Evolutionary conservation across 2,329 filamentous ascomycete genomes (phyloP).

Genomic region (Biscogniauxia mediterranea): DNA sequence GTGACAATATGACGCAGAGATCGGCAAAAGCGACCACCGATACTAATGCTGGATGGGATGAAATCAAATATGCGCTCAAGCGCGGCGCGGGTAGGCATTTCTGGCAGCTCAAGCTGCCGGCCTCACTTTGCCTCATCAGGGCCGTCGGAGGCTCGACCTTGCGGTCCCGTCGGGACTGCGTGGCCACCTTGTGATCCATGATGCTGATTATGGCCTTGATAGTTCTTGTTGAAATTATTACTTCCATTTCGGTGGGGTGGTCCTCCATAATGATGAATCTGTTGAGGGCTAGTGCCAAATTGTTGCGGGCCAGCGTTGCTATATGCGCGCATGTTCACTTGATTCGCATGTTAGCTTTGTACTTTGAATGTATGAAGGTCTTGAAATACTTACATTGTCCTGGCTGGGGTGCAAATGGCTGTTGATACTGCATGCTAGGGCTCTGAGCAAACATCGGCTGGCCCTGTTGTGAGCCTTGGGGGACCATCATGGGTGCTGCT

Average conservation of each 20-base stretch:
- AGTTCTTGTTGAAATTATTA: conserved; percentile 51
- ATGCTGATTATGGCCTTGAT: conserved; percentile 44
- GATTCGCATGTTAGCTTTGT: conserved; percentile 38
- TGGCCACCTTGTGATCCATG: conserved; percentile 38
- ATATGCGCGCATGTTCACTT: conserved; percentile 62
- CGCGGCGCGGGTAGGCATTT: conserved; percentile 30
- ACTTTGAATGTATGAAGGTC: conserved; percentile 15
- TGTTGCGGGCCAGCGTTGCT: conserved; percentile 59
- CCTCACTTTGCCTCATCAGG: conserved; percentile 46
- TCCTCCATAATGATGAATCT: conserved; percentile 61
- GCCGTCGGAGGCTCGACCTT: conserved; percentile 38
- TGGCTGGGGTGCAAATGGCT: conserved; percentile 71
- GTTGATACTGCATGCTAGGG: conserved; percentile 70
- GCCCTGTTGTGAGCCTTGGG: conserved; percentile 90
- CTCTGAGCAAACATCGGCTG: conserved; percentile 77
- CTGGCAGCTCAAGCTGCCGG: conserved; percentile 17
- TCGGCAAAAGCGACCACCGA: conserved; percentile 17
- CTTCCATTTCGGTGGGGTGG: conserved; percentile 58
- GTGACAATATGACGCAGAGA: conserved; percentile 17
- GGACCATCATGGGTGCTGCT: conserved; percentile 85
- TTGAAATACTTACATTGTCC: conserved; percentile 65
- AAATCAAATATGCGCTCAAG: conserved; percentile 28
- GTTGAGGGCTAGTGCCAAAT: conserved; percentile 64
- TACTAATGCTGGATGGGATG: conserved; percentile 27
- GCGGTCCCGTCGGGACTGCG: conserved; percentile 33